phyloP scores from a whole-genome alignment of 2,329 filamentous ascomycete species.

The Dactylellina parvicollis region DNA sequence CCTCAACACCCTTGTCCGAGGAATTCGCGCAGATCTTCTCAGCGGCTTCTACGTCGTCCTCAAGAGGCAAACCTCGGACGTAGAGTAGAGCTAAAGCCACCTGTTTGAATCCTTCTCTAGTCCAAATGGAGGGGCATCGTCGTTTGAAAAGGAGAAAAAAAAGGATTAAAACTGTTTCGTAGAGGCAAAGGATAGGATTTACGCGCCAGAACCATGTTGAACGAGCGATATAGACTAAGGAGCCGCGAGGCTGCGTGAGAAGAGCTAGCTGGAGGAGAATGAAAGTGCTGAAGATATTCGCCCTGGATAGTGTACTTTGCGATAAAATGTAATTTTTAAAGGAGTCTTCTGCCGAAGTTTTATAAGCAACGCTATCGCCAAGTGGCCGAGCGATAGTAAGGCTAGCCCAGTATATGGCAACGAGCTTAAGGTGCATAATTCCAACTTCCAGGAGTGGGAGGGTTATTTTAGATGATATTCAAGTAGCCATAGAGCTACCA shows the following conservation, averaged over 20 bases:
- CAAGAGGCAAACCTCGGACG: background rate
- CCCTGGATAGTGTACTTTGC: background rate
- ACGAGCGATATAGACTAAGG: slow-evolving; percentile 7
- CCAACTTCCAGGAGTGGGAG: too few relatives aligned
- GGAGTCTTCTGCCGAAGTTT: too few relatives aligned
- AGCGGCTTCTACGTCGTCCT: too few relatives aligned
- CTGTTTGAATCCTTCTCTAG: background rate
- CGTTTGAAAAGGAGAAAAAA: background rate
- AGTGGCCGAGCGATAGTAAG: too few relatives aligned
- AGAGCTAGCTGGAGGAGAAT: background rate
- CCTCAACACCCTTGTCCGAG: background rate
- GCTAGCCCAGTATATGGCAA: too few relatives aligned
- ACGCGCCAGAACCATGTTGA: slow-evolving; percentile 12
- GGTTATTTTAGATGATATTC: too few relatives aligned
- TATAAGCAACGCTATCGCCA: too few relatives aligned
- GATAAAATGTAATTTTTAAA: too few relatives aligned
- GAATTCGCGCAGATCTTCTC: background rate
- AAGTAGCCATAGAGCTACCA: too few relatives aligned
- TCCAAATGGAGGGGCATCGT: background rate
- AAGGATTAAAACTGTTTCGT: slow-evolving; percentile 1
- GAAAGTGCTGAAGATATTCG: background rate
- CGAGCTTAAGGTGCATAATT: too few relatives aligned
- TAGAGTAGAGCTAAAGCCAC: background rate
- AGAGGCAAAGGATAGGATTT: slow-evolving; percentile 6
- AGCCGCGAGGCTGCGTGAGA: slow-evolving; percentile 2